Conservation (phyloP, 108 stramenopile genomes). For the Cyclotella sp. region DNA sequence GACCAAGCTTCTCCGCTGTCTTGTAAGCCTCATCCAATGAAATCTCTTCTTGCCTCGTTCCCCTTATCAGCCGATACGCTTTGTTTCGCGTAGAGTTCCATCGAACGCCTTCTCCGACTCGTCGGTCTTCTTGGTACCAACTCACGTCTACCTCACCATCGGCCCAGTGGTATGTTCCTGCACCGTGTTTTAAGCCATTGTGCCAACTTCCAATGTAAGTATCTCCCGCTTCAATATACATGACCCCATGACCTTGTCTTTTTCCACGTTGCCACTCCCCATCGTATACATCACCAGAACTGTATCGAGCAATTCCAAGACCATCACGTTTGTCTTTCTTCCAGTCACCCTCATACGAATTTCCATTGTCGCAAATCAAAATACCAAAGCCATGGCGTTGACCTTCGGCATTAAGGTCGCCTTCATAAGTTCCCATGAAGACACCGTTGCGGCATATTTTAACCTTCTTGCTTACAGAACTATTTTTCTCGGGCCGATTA, state of each 20-base stretch:
- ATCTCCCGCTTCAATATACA: constrained; percentile 59
- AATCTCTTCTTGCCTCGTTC: constrained; percentile 50
- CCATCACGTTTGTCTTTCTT: constrained; percentile 59
- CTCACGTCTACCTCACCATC: constrained; percentile 60
- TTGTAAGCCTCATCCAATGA: constrained; percentile 47
- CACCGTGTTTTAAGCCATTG: constrained; percentile 56
- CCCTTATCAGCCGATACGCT: constrained; percentile 42
- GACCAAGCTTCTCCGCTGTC: constrained; percentile 47
- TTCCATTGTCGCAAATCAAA: constrained; percentile 56
- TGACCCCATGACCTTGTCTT: constrained; percentile 53
- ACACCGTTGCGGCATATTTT: constrained; percentile 57
- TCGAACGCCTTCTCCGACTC: constrained; percentile 49
- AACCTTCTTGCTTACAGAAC: constrained; percentile 42
- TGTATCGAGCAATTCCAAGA: constrained; percentile 50
- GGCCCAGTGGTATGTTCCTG: constrained; percentile 57
- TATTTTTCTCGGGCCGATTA: constrained; percentile 4
- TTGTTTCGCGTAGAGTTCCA: constrained; percentile 47
- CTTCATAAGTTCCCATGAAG: constrained; percentile 60
- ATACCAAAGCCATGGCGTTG: constrained; percentile 54
- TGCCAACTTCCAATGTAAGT: constrained; percentile 54
- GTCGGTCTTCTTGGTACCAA: constrained; percentile 53
- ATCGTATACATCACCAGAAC: constrained; percentile 59
- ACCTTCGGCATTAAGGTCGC: constrained; percentile 49
- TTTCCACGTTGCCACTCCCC: constrained; percentile 48
- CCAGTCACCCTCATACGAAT: constrained; percentile 60